Conservation (phyloP, 768 basidiomycete genomes). For the Suillus subaureus region DNA sequence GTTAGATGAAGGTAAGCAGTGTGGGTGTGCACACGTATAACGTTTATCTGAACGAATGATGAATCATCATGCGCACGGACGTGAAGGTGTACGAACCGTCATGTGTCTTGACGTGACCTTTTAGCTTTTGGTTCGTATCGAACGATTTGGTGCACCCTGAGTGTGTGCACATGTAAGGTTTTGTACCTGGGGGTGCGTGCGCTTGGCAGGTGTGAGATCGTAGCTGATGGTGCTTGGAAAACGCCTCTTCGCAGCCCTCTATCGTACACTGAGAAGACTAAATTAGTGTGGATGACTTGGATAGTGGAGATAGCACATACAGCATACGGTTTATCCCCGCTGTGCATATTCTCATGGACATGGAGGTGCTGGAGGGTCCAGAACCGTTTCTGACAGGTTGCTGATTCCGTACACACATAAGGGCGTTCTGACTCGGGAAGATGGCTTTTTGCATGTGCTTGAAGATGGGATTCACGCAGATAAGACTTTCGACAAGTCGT, state of each 20-base stretch:
- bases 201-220: conserved; percentile 68
- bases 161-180: conserved; percentile 76
- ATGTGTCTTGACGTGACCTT: conserved; percentile 78
- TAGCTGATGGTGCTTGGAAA: conserved; percentile 83
- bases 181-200: conserved; percentile 83
- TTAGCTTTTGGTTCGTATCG: conserved; percentile 75
- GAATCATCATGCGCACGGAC: too few relatives aligned
- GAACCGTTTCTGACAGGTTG: conserved; percentile 79
- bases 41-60: conserved; percentile 59
- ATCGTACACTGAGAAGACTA: conserved; percentile 62
- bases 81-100: conserved; percentile 55
- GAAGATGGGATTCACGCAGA: too few relatives aligned
- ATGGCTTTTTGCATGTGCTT: too few relatives aligned
- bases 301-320: conserved; percentile 19
- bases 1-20: conserved; percentile 48
- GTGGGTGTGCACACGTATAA: conserved; percentile 75
- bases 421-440: conserved; percentile 47
- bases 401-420: conserved; percentile 56
- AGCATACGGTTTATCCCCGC: conserved; percentile 65
- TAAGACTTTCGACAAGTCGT: too few relatives aligned
- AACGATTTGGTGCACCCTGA: conserved; percentile 84
- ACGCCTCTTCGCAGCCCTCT: conserved; percentile 61
- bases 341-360: conserved; percentile 73
- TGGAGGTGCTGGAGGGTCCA: conserved; percentile 91
- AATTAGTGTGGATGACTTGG: not conserved